Evolutionary conservation across 2,329 filamentous ascomycete species (phyloP), one percentile per base, ranked within the genome.

Genomic region (Chaetomium globosum): DNA sequence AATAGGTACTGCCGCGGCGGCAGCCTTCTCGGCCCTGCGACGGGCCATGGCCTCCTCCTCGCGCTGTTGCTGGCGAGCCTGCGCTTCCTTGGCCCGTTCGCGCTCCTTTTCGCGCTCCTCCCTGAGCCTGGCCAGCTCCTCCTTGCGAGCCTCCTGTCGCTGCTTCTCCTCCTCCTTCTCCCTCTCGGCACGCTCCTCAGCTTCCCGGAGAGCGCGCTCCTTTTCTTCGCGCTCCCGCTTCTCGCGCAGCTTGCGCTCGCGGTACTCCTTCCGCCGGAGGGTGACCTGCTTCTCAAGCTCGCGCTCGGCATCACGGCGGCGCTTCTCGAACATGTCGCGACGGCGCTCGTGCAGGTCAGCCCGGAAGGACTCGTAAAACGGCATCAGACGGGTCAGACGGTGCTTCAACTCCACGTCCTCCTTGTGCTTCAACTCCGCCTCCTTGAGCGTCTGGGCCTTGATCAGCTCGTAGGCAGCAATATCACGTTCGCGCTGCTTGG

Each of bases 251-350:
- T 89, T 89, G 71, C 88, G 87, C 75, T 97, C 94, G 72, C 91
- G 89, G 74, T 91, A 87, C 77, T 97, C 93, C 84, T 92, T 94
- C 80, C 93, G 89, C 74, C 95, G 91, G 70, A 88, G 85, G 48
- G 89, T 86, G 79, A 97, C 96, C 81, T 96, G 92, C 79, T 90
- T 90, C 82, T 98, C 91, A 65, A 98, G 86, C 76, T 99, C 95
- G 70, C 90, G 88, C 83, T 98, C 93, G 36, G 95, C 95, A 74
- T 92, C 89, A 77, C 90, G 93, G 75, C 91, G 91, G 70, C 93
- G 91, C 82, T 91, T 94, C 84, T 98, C 95, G 72, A 98, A 99
- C 79, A 98, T 93, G 73, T 96, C 91, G 75, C 92, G 92, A 72
- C 94, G 91, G 75, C 92, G 89, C 78, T 95, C 89, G 68, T 91